A percentile compares a stretch with the other conserved stretches of the same genome.
Conservation (phyloP, 2,329 filamentous ascomycete species). For the Bipolaris sorokiniana region DNA sequence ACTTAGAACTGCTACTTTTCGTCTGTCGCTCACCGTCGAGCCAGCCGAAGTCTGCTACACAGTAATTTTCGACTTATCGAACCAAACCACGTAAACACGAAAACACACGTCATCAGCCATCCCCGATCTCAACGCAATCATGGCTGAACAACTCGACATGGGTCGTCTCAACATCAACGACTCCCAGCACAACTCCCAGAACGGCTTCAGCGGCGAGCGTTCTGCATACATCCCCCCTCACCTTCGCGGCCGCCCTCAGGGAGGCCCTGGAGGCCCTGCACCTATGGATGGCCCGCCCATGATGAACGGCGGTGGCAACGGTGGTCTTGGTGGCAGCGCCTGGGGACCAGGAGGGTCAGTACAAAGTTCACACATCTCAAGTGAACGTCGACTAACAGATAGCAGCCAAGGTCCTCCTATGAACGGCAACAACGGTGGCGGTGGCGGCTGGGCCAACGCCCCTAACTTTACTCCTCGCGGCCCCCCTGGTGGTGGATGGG, state of each 20-base stretch:
- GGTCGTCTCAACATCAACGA: constrained; percentile 73
- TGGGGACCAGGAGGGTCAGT: constrained; percentile 57
- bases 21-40: constrained; percentile 42
- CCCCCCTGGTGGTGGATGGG: constrained; percentile 48
- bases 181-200: constrained; percentile 62
- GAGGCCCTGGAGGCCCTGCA: constrained; percentile 37
- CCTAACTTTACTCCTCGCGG: constrained; percentile 63
- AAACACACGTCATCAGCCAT: constrained; percentile 14
- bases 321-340: constrained; percentile 65
- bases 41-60: constrained; percentile 31
- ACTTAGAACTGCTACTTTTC: constrained; percentile 34
- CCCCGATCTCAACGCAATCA: constrained; percentile 31
- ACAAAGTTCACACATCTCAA: constrained; percentile 6
- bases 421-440: constrained; percentile 66
- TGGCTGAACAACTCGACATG: constrained; percentile 75
- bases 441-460: constrained; percentile 65
- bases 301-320: constrained; percentile 64
- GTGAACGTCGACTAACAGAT: constrained; percentile 24
- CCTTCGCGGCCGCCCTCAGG: constrained; percentile 62
- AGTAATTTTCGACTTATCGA: constrained; percentile 28
- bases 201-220: constrained; percentile 61
- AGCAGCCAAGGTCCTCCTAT: constrained; percentile 42
- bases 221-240: constrained; percentile 86
- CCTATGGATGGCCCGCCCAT: constrained; percentile 52
- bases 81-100: constrained; percentile 6